phyloP scores from a whole-genome alignment of 176 grass and related monocot species.

The Cocos nucifera region DNA sequence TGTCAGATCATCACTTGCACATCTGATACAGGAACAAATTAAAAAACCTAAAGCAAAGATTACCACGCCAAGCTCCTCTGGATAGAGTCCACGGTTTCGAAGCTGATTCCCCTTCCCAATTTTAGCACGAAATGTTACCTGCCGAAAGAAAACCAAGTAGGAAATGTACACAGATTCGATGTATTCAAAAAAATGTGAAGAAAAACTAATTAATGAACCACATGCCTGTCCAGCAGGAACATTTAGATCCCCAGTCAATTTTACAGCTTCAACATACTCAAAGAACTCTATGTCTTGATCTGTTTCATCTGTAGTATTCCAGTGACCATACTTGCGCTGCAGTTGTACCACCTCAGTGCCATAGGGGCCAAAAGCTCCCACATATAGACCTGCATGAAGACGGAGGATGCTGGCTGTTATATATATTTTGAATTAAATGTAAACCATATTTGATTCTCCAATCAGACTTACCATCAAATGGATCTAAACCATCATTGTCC shows the following conservation, averaged over 20 bases:
- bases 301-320: constrained; percentile 42
- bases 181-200: background rate
- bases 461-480: constrained; percentile 62
- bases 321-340: constrained; percentile 70
- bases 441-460: constrained; percentile 3
- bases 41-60: constrained; percentile 12
- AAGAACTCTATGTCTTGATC: constrained; percentile 60
- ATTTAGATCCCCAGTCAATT: constrained; percentile 95
- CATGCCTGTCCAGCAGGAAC: constrained; percentile 89
- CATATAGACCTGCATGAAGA: constrained; percentile 62
- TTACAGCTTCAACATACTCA: constrained; percentile 94
- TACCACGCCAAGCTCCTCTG: constrained; percentile 93
- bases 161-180: background rate
- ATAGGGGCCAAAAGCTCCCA: constrained; percentile 94
- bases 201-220: background rate
- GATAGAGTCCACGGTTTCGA: constrained; percentile 70
- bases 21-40: no score
- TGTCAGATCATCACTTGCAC: no score
- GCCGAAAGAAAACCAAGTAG: constrained; percentile 1
- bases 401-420: constrained; percentile 1
- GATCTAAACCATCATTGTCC: constrained; percentile 58
- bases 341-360: constrained; percentile 92
- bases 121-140: constrained; percentile 94
- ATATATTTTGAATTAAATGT: background rate
- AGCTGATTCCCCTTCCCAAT: constrained; percentile 67